A percentile compares a stretch with the other conserved stretches of the same genome.
These are phyloP conservation scores for Sphaerobolus stellatus DNA, from an alignment of 1,284 basidiomycete genomes.

Conservation along the genomic window DNA sequence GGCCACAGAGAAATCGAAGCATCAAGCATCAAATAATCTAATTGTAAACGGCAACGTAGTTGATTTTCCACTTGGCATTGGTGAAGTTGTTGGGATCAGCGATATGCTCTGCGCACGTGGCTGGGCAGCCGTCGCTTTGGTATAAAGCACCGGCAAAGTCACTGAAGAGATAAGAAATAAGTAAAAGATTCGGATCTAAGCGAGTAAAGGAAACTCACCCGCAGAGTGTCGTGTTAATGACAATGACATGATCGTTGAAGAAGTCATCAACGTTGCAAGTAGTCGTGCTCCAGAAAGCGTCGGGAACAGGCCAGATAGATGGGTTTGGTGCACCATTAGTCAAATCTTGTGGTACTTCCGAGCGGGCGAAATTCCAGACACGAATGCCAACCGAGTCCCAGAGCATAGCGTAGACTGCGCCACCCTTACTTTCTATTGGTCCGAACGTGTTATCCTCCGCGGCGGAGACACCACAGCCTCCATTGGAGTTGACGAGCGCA, in stretches of 20 bases:
- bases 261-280: constrained; percentile 65
- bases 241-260: constrained; percentile 68
- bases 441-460: constrained; percentile 60
- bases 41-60: constrained; percentile 26
- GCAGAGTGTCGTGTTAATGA: constrained; percentile 62
- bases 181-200: neutral
- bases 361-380: constrained; percentile 76
- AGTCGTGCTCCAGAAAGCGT: constrained; percentile 60
- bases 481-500: constrained; percentile 48
- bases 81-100: constrained; percentile 61
- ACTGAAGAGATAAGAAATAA: constrained; percentile 41
- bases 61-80: constrained; percentile 61
- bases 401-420: constrained; percentile 76
- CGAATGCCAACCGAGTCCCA: constrained; percentile 69
- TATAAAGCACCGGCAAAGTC: constrained; percentile 67
- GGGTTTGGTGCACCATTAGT: constrained; percentile 56
- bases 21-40: neutral
- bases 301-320: constrained; percentile 63
- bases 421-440: constrained; percentile 63
- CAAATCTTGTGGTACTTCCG: constrained; percentile 70
- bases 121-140: constrained; percentile 55
- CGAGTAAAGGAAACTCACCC: constrained; percentile 26
- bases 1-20: too few relatives aligned
- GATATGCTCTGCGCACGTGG: constrained; percentile 66
- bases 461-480: constrained; percentile 68